Evolutionary conservation across 257 asterid species (phyloP).

Genomic region (Anisodus tanguticus): DNA sequence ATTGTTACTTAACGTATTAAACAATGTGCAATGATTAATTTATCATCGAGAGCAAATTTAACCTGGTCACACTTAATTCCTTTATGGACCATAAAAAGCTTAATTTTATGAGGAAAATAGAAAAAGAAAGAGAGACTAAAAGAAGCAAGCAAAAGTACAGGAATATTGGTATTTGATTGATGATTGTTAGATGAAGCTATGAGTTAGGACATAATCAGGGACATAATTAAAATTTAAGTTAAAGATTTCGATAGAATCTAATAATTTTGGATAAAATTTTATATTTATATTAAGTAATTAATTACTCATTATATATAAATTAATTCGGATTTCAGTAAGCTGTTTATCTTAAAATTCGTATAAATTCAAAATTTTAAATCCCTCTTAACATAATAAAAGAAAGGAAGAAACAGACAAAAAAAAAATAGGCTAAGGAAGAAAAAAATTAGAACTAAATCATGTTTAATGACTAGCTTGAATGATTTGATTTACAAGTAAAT

Average conservation of each 20-base stretch:
- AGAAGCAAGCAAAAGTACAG: not conserved
- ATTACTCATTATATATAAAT: no score
- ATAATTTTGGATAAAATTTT: no score
- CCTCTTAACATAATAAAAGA: no score
- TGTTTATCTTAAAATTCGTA: no score
- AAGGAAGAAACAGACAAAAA: no score
- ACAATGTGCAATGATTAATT: not conserved
- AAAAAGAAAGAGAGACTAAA: not conserved
- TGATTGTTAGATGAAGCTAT: not conserved
- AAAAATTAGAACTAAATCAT: not conserved
- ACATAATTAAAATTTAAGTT: no score
- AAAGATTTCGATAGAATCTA: no score
- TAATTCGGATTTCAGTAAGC: no score
- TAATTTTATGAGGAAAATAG: not conserved
- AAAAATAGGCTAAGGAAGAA: no score
- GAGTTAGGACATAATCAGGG: not conserved
- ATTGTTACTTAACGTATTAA: not conserved
- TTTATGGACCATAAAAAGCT: not conserved
- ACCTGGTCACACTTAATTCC: not conserved
- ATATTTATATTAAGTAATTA: no score
- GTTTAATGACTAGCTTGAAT: not conserved
- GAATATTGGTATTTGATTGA: not conserved
- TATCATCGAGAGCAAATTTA: not conserved
- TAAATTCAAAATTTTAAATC: no score
- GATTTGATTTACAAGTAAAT: no score